phyloP scores from a whole-genome alignment of 139 green algal species.

The Closterium sp. region DNA sequence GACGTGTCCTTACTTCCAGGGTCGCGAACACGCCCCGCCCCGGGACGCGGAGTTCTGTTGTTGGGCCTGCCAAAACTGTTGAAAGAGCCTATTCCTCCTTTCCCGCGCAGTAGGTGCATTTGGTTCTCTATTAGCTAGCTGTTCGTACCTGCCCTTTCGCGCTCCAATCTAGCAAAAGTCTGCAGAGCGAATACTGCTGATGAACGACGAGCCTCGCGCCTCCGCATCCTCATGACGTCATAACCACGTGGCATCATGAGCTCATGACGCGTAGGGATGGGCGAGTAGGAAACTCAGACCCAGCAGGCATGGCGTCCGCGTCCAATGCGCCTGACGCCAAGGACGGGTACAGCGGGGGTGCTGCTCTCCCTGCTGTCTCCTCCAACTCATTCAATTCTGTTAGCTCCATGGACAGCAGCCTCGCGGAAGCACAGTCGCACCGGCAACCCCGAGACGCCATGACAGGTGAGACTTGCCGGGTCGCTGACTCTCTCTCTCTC shows the following conservation, averaged over 20 bases:
- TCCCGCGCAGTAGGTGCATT: too few relatives aligned
- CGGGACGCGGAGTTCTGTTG: too few relatives aligned
- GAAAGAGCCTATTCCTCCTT: too few relatives aligned
- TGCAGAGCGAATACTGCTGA: neutral
- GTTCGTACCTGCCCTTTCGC: neutral
- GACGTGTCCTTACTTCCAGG: too few relatives aligned
- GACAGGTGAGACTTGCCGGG: neutral
- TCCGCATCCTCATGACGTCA: neutral
- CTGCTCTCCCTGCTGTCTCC: neutral
- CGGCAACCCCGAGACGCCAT: neutral
- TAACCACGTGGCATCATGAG: neutral
- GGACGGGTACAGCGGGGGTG: neutral
- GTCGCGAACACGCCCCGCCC: too few relatives aligned
- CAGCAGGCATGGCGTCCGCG: neutral
- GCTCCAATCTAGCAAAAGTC: neutral
- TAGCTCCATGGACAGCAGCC: neutral
- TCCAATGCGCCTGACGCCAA: neutral
- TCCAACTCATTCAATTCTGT: neutral
- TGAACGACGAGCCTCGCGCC: neutral
- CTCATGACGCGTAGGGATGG: neutral
- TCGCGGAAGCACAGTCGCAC: neutral
- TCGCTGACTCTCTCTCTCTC: neutral
- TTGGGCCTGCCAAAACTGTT: too few relatives aligned
- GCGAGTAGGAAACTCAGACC: neutral
- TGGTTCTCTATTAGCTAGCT: too few relatives aligned